Evolutionary conservation across 116 monocot species (phyloP), one percentile per base, ranked within the genome.

Genomic region (Dioscorea cayenensis): DNA sequence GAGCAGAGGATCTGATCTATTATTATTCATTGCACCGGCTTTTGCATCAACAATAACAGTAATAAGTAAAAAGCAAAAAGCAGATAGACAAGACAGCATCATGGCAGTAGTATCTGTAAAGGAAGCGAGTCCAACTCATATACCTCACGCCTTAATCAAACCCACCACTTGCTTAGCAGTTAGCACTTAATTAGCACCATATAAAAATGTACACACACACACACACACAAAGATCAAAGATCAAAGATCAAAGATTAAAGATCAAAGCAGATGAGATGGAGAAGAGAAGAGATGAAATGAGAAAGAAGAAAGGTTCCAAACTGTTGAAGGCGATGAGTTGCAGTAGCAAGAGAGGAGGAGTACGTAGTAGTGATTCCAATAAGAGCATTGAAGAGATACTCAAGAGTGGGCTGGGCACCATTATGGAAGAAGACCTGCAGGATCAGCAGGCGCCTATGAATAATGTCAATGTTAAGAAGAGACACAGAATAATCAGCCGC

Each of bases 321-420:
- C 61, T 75, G 22, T 35, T 68, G 37, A 37, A 37, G 59, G 60
- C 23, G 18, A 37, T 75, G 29, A 67, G 59, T 10, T 75, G 75
- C 60, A 66, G 66, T 36, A 22, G 75, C 55, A 52, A 60, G 60
- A 75, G 67, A 14, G 60, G 68, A 28, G 51, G 17, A 23, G 21
- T 61, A 58, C 52, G 59, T 6, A 75, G 59, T 6, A 75, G 36
- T 10, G 68, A 59, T 5, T 75, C 75, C 14, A 18, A 36, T 7
- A 75, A 68, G 60, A 17, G 18, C 43, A 75, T 75, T 28, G 75
- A 59, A 9, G 75, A 75, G 13, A 67, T 75, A 23, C 75, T 75
- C 37, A 63, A 64, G 21, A 60, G 49, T 16, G 52, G 60, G 19
- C 67, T 75, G 19, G 68, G 67, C 3, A 75, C 75, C 18, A 75